Base-by-base conservation (phyloP, 805 yeast genomes). In the Limtongia smithiae region DNA sequence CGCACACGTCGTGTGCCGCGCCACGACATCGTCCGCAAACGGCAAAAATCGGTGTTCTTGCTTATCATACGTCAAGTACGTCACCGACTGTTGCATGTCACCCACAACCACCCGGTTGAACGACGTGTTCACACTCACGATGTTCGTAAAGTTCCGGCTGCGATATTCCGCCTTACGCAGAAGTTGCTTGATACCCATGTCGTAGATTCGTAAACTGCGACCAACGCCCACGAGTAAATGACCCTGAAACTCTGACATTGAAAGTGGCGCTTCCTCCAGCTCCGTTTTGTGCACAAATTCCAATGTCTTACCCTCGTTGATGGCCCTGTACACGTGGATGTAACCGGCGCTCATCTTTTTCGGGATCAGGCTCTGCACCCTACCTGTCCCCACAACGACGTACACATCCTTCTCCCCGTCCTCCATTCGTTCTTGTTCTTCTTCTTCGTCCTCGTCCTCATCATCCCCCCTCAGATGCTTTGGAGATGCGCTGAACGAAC, bases 101-200 rank as follows among this genome's bases (percentile, higher is more conserved):
- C 86, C 89, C 11, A 83, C 77, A 4, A 79, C 80, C 1, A 89
- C 65, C 35, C 91, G 68, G 36, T 71, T 68, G 0, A 84, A 84
- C 42, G 77, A 74, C 38, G 79, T 71, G 25, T 69, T 67, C 2
- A 91, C 33, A n/a, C 74, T 72, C 12, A 77, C 77, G 15, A 88
- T 80, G 39, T 72, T 72, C 3, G 72, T 69, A 12, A 74, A 63
- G 1, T 76, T 71, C 1, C 68, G 66, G 7, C 84, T 57, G 3
- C 60, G 64, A 1, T 76, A 63, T 5, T 81, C 76, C 0, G 83
- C 71, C 63, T 85, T 87, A 48, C 83, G 75, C 48, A 93, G 70
- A 33, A 91, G 69, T 62, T 90, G 97, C 56, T 83, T 85, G 59
- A 74, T 73, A 1, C 98, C 98, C 25, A 88, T 55, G 24, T 82